A percentile compares a stretch with the other conserved stretches of the same genome.
These are phyloP conservation scores for Secale cereale DNA, from an alignment of 176 grass and related monocot species.

Conservation along the genomic window DNA sequence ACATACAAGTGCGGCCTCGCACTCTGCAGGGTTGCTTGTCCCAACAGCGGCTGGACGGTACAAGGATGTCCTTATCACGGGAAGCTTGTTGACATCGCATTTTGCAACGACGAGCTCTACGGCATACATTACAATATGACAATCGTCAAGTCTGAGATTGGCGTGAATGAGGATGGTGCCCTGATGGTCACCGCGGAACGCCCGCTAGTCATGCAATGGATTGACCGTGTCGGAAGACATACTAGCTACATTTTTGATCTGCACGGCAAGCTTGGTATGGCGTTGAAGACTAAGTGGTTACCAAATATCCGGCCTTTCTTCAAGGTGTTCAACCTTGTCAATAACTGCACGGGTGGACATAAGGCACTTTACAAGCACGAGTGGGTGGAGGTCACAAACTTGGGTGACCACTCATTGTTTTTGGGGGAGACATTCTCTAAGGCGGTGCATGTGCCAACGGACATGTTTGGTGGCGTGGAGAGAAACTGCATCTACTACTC, in stretches of 20 bases:
- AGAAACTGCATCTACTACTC: background rate
- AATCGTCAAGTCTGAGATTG: background rate
- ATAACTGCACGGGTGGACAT: rapidly evolving
- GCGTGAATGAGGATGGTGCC: background rate
- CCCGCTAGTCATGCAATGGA: background rate
- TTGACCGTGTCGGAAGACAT: no score
- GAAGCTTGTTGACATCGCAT: no score
- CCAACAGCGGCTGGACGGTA: no score
- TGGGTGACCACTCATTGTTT: background rate
- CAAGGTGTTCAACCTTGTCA: background rate
- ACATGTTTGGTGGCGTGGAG: background rate
- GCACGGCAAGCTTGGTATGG: background rate
- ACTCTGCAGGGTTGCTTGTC: no score
- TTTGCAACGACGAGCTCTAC: no score
- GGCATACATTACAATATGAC: background rate
- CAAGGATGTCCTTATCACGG: no score
- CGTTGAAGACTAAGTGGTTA: background rate
- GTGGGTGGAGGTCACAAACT: background rate
- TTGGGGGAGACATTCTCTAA: background rate
- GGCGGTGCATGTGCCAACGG: background rate
- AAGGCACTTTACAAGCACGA: background rate
- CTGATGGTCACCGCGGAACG: background rate
- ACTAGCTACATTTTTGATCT: no score
- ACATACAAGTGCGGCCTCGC: no score
- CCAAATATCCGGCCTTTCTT: background rate